Conservation (phyloP, 1,284 basidiomycete species). For the Microstroma glucosiphilum region DNA sequence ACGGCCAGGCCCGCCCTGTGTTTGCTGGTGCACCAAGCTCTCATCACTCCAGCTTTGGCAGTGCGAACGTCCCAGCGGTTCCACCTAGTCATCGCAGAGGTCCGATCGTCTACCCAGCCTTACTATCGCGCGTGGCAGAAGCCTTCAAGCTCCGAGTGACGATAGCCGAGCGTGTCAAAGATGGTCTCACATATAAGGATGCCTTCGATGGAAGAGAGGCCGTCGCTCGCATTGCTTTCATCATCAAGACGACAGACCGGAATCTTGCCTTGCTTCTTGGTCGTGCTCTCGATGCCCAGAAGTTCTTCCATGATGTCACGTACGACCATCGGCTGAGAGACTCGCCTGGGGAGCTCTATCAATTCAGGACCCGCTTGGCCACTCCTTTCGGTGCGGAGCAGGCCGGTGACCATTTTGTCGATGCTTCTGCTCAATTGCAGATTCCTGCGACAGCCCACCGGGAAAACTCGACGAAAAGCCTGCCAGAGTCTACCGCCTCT, state of each 20-base stretch:
- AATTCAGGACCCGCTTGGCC: conserved; percentile 60
- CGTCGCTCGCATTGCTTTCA: conserved; percentile 90
- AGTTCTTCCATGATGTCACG: conserved; percentile 98
- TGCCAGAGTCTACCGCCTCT: conserved; percentile 21
- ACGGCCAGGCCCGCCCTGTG: conserved; percentile 17
- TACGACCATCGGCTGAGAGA: conserved; percentile 95
- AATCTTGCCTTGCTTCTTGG: conserved; percentile 91
- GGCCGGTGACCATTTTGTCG: conserved; percentile 20
- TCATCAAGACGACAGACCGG: conserved; percentile 95
- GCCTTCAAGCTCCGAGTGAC: conserved; percentile 79
- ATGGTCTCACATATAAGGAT: conserved; percentile 90
- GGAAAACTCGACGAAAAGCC: conserved; percentile 23
- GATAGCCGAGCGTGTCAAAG: conserved; percentile 76
- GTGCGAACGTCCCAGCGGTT: conserved; percentile 10
- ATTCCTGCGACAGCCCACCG: conserved; percentile 10
- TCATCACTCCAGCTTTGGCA: conserved; percentile 23
- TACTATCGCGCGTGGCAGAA: conserved; percentile 87
- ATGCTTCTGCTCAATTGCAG: conserved; percentile 10
- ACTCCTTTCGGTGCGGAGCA: conserved; percentile 17
- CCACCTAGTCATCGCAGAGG: conserved; percentile 21
- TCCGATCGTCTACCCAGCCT: conserved; percentile 75
- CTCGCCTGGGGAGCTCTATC: conserved; percentile 81
- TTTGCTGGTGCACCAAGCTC: conserved; percentile 17
- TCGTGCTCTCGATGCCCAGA: conserved; percentile 90
- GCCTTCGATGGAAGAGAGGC: conserved; percentile 95